Percentiles rank a stretch among this genome's conserved stretches.
Evolutionary conservation across 331 rosid genomes (phyloP).

Genomic region (Spiraea crenata): DNA sequence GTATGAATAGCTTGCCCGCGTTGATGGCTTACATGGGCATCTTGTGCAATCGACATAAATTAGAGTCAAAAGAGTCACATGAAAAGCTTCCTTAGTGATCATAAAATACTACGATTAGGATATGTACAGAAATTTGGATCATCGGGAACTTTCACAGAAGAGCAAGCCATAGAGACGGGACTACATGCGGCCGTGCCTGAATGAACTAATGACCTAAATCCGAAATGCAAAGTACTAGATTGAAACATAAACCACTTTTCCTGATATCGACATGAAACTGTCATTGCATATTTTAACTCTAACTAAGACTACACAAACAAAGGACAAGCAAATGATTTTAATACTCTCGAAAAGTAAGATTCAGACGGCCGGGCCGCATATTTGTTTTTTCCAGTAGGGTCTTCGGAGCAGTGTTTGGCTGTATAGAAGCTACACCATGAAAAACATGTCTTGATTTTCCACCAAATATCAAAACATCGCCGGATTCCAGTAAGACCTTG

Average conservation of each 20-base stretch:
- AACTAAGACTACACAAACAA: background rate
- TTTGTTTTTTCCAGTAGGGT: constrained; percentile 39
- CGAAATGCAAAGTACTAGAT: background rate
- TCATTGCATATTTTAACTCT: background rate
- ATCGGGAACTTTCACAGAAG: background rate
- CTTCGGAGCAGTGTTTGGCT: constrained; percentile 47
- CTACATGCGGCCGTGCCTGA: background rate
- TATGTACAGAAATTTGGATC: background rate
- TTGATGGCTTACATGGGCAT: too few relatives aligned
- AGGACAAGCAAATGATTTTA: constrained; percentile 11
- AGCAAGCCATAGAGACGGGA: background rate
- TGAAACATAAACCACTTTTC: background rate
- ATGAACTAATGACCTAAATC: background rate
- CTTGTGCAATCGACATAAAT: too few relatives aligned
- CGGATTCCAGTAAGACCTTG: constrained; percentile 49
- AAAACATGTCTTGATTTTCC: constrained; percentile 62
- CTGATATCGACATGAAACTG: constrained; percentile 2
- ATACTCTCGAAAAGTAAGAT: constrained; percentile 74
- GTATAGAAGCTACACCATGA: constrained; percentile 63
- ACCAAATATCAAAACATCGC: constrained; percentile 84
- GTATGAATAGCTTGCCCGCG: too few relatives aligned
- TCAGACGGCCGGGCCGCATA: constrained; percentile 62
- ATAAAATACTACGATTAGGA: too few relatives aligned
- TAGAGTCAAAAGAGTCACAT: background rate
- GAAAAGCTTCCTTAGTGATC: background rate